Percentiles rank a stretch among this genome's conserved stretches.
Conservation (phyloP, 345 rosid genomes). For the Raphanus sativus region DNA sequence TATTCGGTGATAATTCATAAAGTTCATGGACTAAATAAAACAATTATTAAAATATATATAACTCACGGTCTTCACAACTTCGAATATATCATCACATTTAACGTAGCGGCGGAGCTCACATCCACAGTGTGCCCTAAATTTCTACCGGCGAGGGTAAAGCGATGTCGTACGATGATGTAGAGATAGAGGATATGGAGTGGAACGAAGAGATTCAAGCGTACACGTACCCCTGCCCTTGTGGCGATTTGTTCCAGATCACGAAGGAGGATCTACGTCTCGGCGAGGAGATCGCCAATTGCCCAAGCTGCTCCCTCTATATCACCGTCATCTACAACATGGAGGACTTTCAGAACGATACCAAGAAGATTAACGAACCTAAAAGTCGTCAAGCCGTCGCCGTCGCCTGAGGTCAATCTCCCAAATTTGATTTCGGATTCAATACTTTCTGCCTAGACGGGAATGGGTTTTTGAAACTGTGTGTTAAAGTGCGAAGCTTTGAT, state of each 20-base stretch:
- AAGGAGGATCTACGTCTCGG: conserved; percentile 80
- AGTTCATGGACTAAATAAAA: no score
- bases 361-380: conserved; percentile 43
- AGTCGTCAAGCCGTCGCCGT: conserved; percentile 57
- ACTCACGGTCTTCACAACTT: not conserved
- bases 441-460: not conserved
- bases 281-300: conserved; percentile 86
- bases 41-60: no score
- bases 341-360: conserved; percentile 55
- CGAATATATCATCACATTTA: not conserved
- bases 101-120: conserved; percentile 13
- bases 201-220: conserved; percentile 70
- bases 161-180: conserved; percentile 98
- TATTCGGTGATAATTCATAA: no score
- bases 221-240: conserved; percentile 95
- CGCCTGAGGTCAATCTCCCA: conserved; percentile 41
- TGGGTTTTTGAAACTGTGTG: not conserved
- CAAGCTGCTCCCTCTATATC: conserved; percentile 91
- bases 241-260: conserved; percentile 87
- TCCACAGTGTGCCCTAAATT: conserved; percentile 24
- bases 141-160: not conserved
- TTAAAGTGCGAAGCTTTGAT: not conserved
- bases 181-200: conserved; percentile 99
- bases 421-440: not conserved
- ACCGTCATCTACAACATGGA: conserved; percentile 83